These are phyloP conservation scores for Eutrema japonicum DNA, from an alignment of 345 rosid genomes.

Conservation along the genomic window DNA sequence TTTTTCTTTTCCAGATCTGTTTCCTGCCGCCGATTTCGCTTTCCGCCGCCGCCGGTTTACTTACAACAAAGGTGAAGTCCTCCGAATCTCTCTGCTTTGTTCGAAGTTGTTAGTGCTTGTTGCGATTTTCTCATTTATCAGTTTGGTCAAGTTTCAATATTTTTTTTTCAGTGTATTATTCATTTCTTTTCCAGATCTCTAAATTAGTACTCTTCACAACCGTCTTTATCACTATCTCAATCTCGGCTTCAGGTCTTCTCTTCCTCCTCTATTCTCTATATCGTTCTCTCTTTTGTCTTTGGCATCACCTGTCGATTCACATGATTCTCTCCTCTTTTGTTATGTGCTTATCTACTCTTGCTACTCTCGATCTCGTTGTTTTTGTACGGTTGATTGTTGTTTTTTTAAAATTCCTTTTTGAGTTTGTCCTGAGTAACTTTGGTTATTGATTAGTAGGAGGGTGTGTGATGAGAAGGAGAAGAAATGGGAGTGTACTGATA, in stretches of 20 bases:
- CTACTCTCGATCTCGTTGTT: neutral
- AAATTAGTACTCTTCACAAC: constrained; percentile 40
- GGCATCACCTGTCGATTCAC: neutral
- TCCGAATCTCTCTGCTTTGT: too few species aligned
- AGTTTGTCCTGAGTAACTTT: constrained; percentile 3
- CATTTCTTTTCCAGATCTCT: too few species aligned
- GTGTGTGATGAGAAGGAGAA: constrained; percentile 52
- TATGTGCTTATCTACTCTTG: neutral
- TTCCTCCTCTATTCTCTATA: neutral
- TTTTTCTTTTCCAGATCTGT: too few species aligned
- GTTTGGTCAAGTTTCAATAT: too few species aligned
- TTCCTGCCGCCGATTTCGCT: too few species aligned
- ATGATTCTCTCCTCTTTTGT: neutral
- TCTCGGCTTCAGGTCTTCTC: constrained; percentile 44
- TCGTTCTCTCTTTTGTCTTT: neutral
- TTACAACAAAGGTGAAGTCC: too few species aligned
- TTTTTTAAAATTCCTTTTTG: neutral
- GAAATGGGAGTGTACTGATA: constrained; percentile 60
- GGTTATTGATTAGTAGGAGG: constrained; percentile 39
- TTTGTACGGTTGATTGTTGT: neutral
- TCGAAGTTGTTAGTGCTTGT: too few species aligned
- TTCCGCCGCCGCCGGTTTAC: too few species aligned
- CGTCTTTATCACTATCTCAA: constrained; percentile 45
- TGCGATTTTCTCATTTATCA: too few species aligned
- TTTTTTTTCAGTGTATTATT: too few species aligned